Base-by-base conservation (phyloP, 2,329 filamentous ascomycete genomes). In the Lachnellula suecica region DNA sequence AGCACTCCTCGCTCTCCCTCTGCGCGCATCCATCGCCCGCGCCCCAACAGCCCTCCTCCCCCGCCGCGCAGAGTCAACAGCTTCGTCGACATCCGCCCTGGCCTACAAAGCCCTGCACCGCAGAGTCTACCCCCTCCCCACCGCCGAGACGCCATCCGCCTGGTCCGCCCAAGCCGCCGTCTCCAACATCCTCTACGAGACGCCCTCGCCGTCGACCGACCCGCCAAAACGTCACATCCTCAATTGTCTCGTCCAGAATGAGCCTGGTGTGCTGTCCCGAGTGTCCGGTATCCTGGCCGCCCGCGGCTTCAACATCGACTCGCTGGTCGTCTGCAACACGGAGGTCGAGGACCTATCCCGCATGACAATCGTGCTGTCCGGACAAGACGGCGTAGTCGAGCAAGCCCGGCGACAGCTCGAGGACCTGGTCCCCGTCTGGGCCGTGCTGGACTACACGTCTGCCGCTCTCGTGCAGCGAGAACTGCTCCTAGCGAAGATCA, bases 161-260 rank as follows among this genome's bases (percentile, higher is more conserved):
- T 91, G 91, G 79, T 96, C 93, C 67, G 92, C 92, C 34, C 92
- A 94, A 63, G 91, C 94, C 17, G 94, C 94, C 61, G 94, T 99
- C 61, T 96, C 91, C 69, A 96, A 93, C 71, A 99, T 99, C 69
- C 89, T 99, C 72, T 99, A 99, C 79, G 94, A 99, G 80, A 97
- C 92, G 3, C 94, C 94, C 5, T 80, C 89, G 17, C 89, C 91
- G 7, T 92, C 91, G 13, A 80, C 80, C 64, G 85, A 85, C 22
- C 93, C 94, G 8, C 88, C 91, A 41, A 97, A 96, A 77, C 87
- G 92, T 49, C 94, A 99, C 74, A 84, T 99, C 68, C 86, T 99
- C 73, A 99, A 99, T 77, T 99, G 94, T 71, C 83, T 99, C 57
- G 94, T 99, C 56, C 94, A 99, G 74, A 99, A 99, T 76, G 94